Evolutionary conservation across 2,329 filamentous ascomycete species (phyloP).

Genomic region (Fusarium sambucinum): DNA sequence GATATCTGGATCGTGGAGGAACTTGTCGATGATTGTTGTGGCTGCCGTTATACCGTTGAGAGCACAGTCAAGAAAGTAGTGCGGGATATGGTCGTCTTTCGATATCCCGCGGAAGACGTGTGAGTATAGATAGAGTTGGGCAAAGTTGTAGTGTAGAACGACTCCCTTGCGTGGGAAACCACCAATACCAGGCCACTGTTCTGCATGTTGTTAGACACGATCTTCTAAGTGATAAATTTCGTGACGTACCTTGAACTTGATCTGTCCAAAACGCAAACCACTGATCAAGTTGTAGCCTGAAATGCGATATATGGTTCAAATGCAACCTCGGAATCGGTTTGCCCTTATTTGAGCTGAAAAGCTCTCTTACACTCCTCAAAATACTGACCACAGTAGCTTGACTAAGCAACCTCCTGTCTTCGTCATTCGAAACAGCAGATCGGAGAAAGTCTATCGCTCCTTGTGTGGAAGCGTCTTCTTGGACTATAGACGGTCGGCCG

Average conservation of each 20-base stretch:
- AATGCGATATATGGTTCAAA: conserved; percentile 59
- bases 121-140: conserved; percentile 58
- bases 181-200: conserved; percentile 55
- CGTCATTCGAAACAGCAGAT: conserved; percentile 62
- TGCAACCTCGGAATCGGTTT: conserved; percentile 65
- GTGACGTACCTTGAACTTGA: conserved; percentile 48
- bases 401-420: conserved; percentile 68
- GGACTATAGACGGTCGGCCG: conserved; percentile 68
- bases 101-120: conserved; percentile 57
- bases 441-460: conserved; percentile 68
- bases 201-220: conserved; percentile 39
- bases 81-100: conserved; percentile 49
- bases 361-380: conserved; percentile 65
- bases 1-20: conserved; percentile 58
- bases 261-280: conserved; percentile 56
- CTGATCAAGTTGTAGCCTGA: conserved; percentile 53
- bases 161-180: conserved; percentile 57
- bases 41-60: conserved; percentile 54
- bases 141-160: conserved; percentile 57
- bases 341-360: conserved; percentile 69
- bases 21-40: conserved; percentile 58
- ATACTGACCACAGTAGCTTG: conserved; percentile 71
- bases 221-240: fast-evolving
- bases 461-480: conserved; percentile 69
- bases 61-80: conserved; percentile 53